Evolutionary conservation across 805 yeast genomes (phyloP).

Genomic region (Saturnispora bothae): DNA sequence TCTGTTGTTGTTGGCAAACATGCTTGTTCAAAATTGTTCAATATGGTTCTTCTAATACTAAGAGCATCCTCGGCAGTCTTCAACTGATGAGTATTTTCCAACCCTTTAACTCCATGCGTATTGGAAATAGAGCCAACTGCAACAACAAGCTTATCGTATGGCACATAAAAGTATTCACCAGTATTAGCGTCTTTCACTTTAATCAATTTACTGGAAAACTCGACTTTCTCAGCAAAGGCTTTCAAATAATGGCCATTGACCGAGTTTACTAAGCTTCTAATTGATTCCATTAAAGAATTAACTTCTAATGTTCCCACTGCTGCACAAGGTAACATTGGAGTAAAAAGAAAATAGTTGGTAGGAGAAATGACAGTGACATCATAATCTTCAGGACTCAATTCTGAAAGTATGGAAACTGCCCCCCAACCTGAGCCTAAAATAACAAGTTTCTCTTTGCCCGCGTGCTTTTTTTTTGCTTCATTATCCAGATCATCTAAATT

Average conservation of each 20-base stretch:
- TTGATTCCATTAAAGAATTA: conserved; percentile 89
- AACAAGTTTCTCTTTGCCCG: conserved; percentile 58
- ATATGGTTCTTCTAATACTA: conserved; percentile 66
- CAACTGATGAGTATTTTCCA: conserved; percentile 76
- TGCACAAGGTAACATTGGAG: conserved; percentile 87
- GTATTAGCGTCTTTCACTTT: conserved; percentile 42
- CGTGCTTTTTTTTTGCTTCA: conserved; percentile 36
- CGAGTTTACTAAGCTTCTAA: conserved; percentile 68
- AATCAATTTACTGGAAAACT: conserved; percentile 55
- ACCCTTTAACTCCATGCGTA: conserved; percentile 93
- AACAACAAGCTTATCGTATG: conserved; percentile 75
- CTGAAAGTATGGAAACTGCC: conserved; percentile 71
- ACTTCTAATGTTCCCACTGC: conserved; percentile 89
- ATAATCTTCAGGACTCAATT: conserved; percentile 73
- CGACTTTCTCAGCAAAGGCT: conserved; percentile 80
- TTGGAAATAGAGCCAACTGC: conserved; percentile 95
- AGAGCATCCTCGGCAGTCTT: conserved; percentile 86
- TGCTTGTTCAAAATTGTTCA: conserved; percentile 84
- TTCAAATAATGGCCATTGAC: conserved; percentile 77
- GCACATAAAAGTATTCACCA: conserved; percentile 35
- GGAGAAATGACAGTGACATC: conserved; percentile 88
- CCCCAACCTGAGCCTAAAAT: conserved; percentile 94
- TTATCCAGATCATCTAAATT: conserved; percentile 50
- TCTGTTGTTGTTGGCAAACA: conserved; percentile 57
- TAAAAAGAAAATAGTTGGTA: conserved; percentile 88